Conservation (phyloP, 2,329 filamentous ascomycete genomes). For the Fusarium odoratissimum region DNA sequence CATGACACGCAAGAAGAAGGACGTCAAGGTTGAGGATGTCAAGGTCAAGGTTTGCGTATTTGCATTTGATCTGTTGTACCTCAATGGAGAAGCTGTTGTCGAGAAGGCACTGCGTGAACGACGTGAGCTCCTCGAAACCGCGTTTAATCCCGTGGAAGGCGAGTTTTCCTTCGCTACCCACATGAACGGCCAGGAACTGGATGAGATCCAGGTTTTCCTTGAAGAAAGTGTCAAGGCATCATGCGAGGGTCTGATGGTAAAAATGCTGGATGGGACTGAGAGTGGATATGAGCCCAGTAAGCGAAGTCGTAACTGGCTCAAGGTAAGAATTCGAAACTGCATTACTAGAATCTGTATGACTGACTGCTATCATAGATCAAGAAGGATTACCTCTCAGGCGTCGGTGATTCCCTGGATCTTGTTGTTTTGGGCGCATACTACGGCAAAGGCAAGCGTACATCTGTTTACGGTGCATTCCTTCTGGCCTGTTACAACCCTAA, state of each 20-base stretch:
- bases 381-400: slow-evolving; percentile 94
- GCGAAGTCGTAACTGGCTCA: slow-evolving; percentile 97
- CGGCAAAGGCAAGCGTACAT: slow-evolving; percentile 94
- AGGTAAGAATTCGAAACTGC: slow-evolving; percentile 63
- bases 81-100: slow-evolving; percentile 91
- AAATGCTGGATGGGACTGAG: slow-evolving; percentile 95
- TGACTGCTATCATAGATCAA: slow-evolving; percentile 73
- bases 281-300: slow-evolving; percentile 97
- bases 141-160: slow-evolving; percentile 83
- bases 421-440: slow-evolving; percentile 95
- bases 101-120: slow-evolving; percentile 88
- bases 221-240: slow-evolving; percentile 96
- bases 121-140: slow-evolving; percentile 76
- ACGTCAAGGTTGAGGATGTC: slow-evolving; percentile 94
- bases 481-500: slow-evolving; percentile 90
- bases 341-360: slow-evolving; percentile 66
- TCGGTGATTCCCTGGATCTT: slow-evolving; percentile 95
- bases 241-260: slow-evolving; percentile 98
- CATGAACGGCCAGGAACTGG: slow-evolving; percentile 88
- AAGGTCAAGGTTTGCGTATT: slow-evolving; percentile 98
- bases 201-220: slow-evolving; percentile 91
- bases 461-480: slow-evolving; percentile 94
- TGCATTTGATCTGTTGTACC: slow-evolving; percentile 92
- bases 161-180: slow-evolving; percentile 92
- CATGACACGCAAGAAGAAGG: slow-evolving; percentile 98